Percentiles rank a stretch among this genome's conserved stretches.
These are phyloP conservation scores for Aspergillus olivimuriae DNA, from an alignment of 495 filamentous ascomycete genomes.

Conservation along the genomic window DNA sequence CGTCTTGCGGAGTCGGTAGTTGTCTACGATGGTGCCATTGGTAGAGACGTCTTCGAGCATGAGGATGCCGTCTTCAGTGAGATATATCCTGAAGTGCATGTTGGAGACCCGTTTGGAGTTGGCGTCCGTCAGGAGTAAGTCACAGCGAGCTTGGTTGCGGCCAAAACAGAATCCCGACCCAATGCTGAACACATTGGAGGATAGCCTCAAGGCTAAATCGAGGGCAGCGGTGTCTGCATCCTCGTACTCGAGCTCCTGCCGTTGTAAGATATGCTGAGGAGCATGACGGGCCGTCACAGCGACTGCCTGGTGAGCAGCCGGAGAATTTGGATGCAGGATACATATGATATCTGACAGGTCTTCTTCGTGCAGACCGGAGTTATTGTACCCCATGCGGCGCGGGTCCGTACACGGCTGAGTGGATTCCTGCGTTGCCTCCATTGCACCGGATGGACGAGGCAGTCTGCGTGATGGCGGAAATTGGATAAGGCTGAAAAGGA, in stretches of 20 bases:
- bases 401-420: conserved; percentile 82
- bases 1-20: conserved; percentile 49
- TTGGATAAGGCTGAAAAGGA: conserved; percentile 4
- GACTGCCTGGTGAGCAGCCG: conserved; percentile 63
- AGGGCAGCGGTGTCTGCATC: conserved; percentile 38
- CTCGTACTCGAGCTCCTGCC: conserved; percentile 30
- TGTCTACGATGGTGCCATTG: conserved; percentile 85
- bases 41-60: conserved; percentile 92
- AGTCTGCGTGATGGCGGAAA: conserved; percentile 6
- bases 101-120: conserved; percentile 70
- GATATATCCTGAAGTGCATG: conserved; percentile 82
- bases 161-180: conserved; percentile 76
- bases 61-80: conserved; percentile 69
- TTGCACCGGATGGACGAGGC: conserved; percentile 13
- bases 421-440: conserved; percentile 57
- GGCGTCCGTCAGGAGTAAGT: conserved; percentile 57
- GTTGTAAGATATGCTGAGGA: conserved; percentile 56
- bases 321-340: conserved; percentile 75
- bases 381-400: conserved; percentile 64
- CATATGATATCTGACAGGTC: conserved; percentile 85
- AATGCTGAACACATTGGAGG: conserved; percentile 59
- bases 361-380: conserved; percentile 69
- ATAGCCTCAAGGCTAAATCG: conserved; percentile 77
- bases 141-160: conserved; percentile 61
- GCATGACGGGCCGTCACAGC: conserved; percentile 29